Conservation (phyloP, 306 rosid genomes). For the Lathyrus oleraceus region DNA sequence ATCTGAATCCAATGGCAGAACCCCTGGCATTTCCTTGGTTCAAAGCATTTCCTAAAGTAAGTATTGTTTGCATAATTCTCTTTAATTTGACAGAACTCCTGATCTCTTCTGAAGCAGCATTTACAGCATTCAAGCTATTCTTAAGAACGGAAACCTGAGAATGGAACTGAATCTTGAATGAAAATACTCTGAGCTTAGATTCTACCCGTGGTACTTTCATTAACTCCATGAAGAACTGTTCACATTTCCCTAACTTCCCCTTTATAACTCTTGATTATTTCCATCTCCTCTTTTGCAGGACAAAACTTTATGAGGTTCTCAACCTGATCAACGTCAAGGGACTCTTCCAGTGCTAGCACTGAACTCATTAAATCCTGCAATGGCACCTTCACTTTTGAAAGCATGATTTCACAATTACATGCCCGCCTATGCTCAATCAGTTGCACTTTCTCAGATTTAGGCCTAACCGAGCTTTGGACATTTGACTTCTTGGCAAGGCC, state of each 20-base stretch:
- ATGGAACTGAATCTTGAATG: constrained; percentile 79
- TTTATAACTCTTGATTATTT: constrained; percentile 54
- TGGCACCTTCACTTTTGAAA: constrained; percentile 92
- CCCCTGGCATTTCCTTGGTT: constrained; percentile 95
- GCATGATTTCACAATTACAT: constrained; percentile 94
- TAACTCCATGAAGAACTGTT: no score
- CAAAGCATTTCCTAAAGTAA: constrained; percentile 92
- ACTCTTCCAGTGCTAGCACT: constrained; percentile 78
- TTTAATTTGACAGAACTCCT: constrained; percentile 76
- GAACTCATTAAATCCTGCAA: constrained; percentile 75
- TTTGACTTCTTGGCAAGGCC: constrained; percentile 50
- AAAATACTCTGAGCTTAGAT: constrained; percentile 78
- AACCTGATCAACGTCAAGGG: constrained; percentile 76
- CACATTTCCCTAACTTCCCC: no score
- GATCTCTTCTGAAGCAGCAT: constrained; percentile 81
- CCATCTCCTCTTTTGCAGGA: constrained; percentile 93
- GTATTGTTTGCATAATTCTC: constrained; percentile 95
- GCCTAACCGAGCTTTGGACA: constrained; percentile 49
- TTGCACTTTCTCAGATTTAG: constrained; percentile 85
- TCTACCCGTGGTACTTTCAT: no score
- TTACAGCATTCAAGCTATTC: constrained; percentile 63
- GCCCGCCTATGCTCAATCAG: constrained; percentile 96
- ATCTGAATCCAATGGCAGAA: constrained; percentile 78
- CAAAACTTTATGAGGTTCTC: constrained; percentile 91
- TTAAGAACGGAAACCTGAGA: constrained; percentile 90